Base-by-base conservation (phyloP, 2,329 filamentous ascomycete species). In the Dactylellina haptotyla region DNA sequence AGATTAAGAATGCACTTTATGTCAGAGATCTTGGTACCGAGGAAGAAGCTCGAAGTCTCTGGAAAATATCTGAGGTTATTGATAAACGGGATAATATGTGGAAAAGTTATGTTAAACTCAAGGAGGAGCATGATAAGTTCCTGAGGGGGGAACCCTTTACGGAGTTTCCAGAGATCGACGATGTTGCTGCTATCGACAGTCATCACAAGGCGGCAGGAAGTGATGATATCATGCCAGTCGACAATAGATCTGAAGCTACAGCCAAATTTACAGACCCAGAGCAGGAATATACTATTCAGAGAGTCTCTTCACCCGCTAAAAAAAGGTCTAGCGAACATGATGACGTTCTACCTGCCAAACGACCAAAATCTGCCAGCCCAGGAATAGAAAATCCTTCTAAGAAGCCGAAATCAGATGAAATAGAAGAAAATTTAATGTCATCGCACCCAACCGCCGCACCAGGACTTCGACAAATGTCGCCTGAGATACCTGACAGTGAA, bases 61-160 rank as follows among this genome's bases (percentile, higher is more conserved):
- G 66, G 66, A 59, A 51, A 26, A 53, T 64, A 46, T 65, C 58
- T 2, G 58, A 72, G 45, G 66, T 72, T 23, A 16, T 34, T 6
- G 34, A 56, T 14, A 72, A 72, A 20, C 32, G 66, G 18, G 45
- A 64, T 20, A 64, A 30, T 12, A 72, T 72, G 66, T 72, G 66
- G 66, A 43, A 34, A 16, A 14, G 45, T 12, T 72, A 58, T 37
- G 53, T 65, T 12, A 64, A 37, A n/a, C 26, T 72, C 6, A 46
- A 72, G 5, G 58, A 72, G 18, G 66, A 72, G 20, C 32, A 64
- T 18, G 66, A 72, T 4, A 72, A 72, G 34, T 72, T 43, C 20
- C 32, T 58, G 5, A 58, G 23, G 18, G 30, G 46, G 12, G 58
- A 72, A 16, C 37, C 50, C 4, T 59, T 30, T 34, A 41, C 23